Evolutionary conservation across 768 basidiomycete species (phyloP).

Genomic region (Rhodotorula diobovata): DNA sequence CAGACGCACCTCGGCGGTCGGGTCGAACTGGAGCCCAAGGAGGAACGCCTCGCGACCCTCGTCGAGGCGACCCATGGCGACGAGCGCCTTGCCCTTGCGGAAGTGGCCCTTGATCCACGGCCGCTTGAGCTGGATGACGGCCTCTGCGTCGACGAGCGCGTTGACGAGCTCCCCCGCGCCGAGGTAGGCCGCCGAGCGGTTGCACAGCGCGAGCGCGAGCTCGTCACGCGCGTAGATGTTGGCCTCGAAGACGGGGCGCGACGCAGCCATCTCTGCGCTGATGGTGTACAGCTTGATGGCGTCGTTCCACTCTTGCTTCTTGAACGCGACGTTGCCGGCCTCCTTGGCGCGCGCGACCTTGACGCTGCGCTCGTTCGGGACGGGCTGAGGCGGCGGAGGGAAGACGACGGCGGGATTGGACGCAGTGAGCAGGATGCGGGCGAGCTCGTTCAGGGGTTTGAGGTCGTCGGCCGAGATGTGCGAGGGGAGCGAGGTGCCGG

Average conservation of each 20-base stretch:
- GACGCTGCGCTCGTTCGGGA: slow-evolving; percentile 40
- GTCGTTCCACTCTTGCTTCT: slow-evolving; percentile 61
- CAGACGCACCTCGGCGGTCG: slow-evolving; percentile 59
- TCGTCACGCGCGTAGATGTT: slow-evolving; percentile 80
- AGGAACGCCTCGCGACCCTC: slow-evolving; percentile 78
- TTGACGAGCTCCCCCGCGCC: slow-evolving; percentile 69
- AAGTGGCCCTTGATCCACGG: slow-evolving; percentile 96
- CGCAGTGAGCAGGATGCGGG: slow-evolving; percentile 56
- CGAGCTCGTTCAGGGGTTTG: slow-evolving; percentile 67
- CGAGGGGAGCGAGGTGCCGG: not conserved
- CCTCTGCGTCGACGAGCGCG: slow-evolving; percentile 83
- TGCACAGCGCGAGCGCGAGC: slow-evolving; percentile 79
- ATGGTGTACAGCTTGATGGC: slow-evolving; percentile 76
- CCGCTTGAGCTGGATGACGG: slow-evolving; percentile 73
- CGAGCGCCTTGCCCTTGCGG: slow-evolving; percentile 81
- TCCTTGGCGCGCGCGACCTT: slow-evolving; percentile 74
- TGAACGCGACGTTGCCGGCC: slow-evolving; percentile 92
- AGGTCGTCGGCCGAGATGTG: slow-evolving; percentile 55
- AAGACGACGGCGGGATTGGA: slow-evolving; percentile 36
- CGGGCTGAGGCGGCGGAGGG: slow-evolving; percentile 41
- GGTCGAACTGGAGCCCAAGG: slow-evolving; percentile 80
- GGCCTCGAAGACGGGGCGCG: slow-evolving; percentile 86
- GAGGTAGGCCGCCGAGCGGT: slow-evolving; percentile 81
- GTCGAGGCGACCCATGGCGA: slow-evolving; percentile 61
- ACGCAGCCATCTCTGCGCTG: slow-evolving; percentile 68